Base-by-base conservation (phyloP, 257 asterid species). In the Forsythia suspensa region DNA sequence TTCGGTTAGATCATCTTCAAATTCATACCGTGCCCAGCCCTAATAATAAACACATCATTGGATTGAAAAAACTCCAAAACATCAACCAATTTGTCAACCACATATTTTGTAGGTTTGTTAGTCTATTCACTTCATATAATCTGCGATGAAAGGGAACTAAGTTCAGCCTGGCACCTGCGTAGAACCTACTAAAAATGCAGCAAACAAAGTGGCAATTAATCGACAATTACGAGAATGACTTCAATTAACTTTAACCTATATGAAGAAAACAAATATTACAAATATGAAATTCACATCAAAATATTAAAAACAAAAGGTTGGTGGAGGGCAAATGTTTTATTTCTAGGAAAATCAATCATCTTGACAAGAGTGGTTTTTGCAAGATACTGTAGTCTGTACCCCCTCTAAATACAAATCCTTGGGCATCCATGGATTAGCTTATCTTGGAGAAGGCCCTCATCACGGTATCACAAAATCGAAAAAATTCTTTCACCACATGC, bases 361-460 rank as follows among this genome's bases (percentile, higher is more conserved):
- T 63, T 20, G 69, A 61, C 38, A 63, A 29, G 8, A 21, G 38
- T 8, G 69, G 18, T 24, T 61, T 57, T 20, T 29, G 18, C 70
- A 9, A 29, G 70, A 4, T 4, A 24, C 38, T 63, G 15, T 24
- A 63, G 39, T 29, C 18, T 8, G 16, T 10, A 61, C 37, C 69
- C 55, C 66, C 15, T 52, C 21, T 65, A 74, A 72, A 63, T 82
- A 76, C 81, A 80, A 70, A 73, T 73, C 73, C 76, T 63, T 42
- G 44, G 57, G 79, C 73, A 78, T 79, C 75, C 76, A 51, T 73
- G 51, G 70, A 69, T 79, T 13, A 79, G 52, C 73, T 21, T 55
- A 79, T 81, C 77, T 76, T 77, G 5, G 55, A 79, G 41, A 81
- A 84, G 24, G 16, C 41, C 57, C 74, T 77, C 38, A 13, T 37